These are phyloP conservation scores for Tephrocybe sp. DNA, from an alignment of 768 basidiomycete species.

Conservation along the genomic window DNA sequence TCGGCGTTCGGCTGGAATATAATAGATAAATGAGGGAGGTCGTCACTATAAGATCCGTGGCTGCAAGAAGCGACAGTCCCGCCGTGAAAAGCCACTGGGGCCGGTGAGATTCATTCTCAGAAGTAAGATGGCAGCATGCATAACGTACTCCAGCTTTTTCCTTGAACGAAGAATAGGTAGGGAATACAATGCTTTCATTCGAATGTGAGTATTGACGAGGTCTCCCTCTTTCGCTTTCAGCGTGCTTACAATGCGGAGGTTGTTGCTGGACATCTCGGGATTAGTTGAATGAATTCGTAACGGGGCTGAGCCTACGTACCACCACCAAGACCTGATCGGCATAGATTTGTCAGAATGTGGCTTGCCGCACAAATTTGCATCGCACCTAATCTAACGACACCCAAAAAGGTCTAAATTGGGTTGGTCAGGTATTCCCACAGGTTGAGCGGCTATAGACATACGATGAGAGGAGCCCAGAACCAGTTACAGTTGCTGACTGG, in stretches of 20 bases:
- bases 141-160: not conserved
- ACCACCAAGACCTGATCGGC: not conserved
- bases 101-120: not conserved
- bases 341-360: not conserved
- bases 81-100: constrained; percentile 8
- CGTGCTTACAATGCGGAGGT: constrained; percentile 6
- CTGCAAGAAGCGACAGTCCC: constrained; percentile 3
- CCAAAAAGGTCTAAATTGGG: not conserved
- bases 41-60: constrained; percentile 5
- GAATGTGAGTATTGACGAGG: not conserved
- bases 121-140: not conserved
- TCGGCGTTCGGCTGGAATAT: constrained; percentile 6
- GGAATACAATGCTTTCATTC: not conserved
- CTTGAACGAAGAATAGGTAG: constrained; percentile 8
- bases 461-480: not conserved
- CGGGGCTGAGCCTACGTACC: not conserved
- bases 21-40: constrained; percentile 5
- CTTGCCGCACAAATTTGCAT: not conserved
- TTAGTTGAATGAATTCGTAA: not conserved
- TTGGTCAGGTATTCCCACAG: not conserved
- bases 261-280: not conserved
- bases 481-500: not conserved
- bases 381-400: not conserved
- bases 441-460: not conserved
- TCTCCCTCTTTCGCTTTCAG: not conserved